Percentiles rank a stretch among this genome's conserved stretches.
phyloP scores from a whole-genome alignment of 768 basidiomycete genomes.

The Agaricus sinodeliciosus region DNA sequence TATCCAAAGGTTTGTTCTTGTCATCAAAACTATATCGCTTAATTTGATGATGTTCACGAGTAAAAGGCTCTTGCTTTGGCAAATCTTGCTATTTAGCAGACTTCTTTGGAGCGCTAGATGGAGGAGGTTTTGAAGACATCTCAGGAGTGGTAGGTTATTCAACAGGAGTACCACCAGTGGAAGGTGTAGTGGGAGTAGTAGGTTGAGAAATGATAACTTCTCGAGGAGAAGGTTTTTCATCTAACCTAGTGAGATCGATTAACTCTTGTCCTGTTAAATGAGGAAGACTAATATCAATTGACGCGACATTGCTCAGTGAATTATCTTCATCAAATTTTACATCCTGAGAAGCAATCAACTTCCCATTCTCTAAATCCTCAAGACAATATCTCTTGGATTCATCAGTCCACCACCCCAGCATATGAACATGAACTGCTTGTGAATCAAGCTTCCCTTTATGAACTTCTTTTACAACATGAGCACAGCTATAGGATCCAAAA shows the following conservation, averaged over 20 bases:
- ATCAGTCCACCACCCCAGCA: background rate
- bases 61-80: slow-evolving; percentile 5
- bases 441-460: slow-evolving; percentile 12
- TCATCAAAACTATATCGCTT: background rate
- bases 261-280: background rate
- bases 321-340: background rate
- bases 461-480: slow-evolving; percentile 1
- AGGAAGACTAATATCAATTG: background rate
- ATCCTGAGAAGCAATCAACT: background rate
- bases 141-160: too few species aligned
- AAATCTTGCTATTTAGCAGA: slow-evolving; percentile 2
- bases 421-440: background rate
- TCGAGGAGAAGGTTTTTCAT: too few species aligned
- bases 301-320: background rate
- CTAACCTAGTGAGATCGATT: background rate
- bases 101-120: too few species aligned
- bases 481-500: slow-evolving; percentile 24
- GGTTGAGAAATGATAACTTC: too few species aligned
- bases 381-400: background rate
- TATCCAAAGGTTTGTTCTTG: too few species aligned
- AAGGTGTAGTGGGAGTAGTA: too few species aligned
- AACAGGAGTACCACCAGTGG: too few species aligned
- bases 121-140: background rate
- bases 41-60: background rate
- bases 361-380: background rate